phyloP scores from a whole-genome alignment of 2,329 filamentous ascomycete species.

The Ciborinia camelliae region DNA sequence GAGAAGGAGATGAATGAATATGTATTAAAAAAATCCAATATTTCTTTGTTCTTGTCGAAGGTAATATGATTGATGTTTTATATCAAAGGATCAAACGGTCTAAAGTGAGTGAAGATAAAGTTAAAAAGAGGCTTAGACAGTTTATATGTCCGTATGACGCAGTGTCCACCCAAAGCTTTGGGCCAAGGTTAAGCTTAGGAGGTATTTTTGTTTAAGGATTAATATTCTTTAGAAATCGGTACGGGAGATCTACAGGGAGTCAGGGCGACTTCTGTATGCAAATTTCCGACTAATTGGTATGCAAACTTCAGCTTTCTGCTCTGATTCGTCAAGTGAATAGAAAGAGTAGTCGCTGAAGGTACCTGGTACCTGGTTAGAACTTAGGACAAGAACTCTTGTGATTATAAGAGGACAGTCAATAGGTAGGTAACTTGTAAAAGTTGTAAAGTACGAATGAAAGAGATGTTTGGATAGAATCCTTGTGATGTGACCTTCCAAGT shows the following conservation, averaged over 20 bases:
- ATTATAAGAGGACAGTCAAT: too few relatives aligned
- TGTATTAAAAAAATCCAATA: neutral
- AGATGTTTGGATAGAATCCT: neutral
- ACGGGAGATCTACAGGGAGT: conserved; percentile 16
- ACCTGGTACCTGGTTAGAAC: neutral
- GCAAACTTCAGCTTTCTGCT: neutral
- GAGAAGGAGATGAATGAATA: neutral
- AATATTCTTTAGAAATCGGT: neutral
- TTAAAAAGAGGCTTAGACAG: neutral
- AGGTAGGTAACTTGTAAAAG: too few relatives aligned
- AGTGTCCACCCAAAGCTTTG: neutral
- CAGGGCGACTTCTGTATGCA: neutral
- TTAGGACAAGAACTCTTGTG: neutral
- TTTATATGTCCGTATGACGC: conserved; percentile 15
- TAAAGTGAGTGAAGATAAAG: neutral
- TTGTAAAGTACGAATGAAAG: neutral
- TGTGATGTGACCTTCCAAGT: neutral
- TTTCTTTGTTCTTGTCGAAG: neutral
- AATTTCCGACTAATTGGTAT: conserved; percentile 3
- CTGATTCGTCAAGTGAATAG: neutral
- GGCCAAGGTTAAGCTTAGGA: too few relatives aligned
- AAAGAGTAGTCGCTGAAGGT: too few relatives aligned
- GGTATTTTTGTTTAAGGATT: too few relatives aligned
- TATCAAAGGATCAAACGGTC: neutral
- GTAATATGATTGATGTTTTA: neutral